Base-by-base conservation (phyloP, 352 stramenopile species). In the Nothophytophthora sp. region DNA sequence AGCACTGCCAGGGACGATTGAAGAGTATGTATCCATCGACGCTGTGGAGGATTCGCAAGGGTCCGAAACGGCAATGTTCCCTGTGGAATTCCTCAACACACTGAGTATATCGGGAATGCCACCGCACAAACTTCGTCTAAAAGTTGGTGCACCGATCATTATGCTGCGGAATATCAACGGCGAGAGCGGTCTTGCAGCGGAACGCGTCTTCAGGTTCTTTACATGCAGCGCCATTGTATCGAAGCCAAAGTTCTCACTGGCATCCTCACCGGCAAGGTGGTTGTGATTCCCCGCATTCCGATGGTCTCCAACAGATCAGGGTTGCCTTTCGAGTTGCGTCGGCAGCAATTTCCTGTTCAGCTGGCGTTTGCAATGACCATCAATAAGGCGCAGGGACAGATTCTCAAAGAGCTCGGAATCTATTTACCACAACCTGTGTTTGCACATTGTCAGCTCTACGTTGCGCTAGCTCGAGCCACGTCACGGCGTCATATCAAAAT, bases 301-400 rank as follows among this genome's bases (percentile, higher is more conserved):
- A 19, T 63, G 23, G 32, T 55, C 56, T 44, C 47, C 36, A 10
- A 55, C 41, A 30, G 52, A n/a, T 41, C 35, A 2, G 23, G 20
- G n/a, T 37, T 63, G 20, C 47, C 38, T 13, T 63, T 60, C 18
- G 16, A 24, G 18, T 63, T 63, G 30, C 58, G 57, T 27, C 39
- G 59, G 7, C 43, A 51, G 1, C 51, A 63, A 50, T 67, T 67
- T 29, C 50, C 51, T 28, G 52, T 63, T 8, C 39, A 48, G 11
- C 48, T 63, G n/a, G 53, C 45, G 18, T 60, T 63, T 38, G 41
- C 35, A 0, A 69, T 69, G 60, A 60, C 51, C 8, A 57, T 69
- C 35, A 64, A 69, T 42, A 69, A 64, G 29, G 32, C 47, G 9
- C 52, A 60, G 60, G 53, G 47, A 13, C 48, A 64, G 34, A 58